Evolutionary conservation across 2,329 filamentous ascomycete genomes (phyloP).

Genomic region (Fusarium globosum): DNA sequence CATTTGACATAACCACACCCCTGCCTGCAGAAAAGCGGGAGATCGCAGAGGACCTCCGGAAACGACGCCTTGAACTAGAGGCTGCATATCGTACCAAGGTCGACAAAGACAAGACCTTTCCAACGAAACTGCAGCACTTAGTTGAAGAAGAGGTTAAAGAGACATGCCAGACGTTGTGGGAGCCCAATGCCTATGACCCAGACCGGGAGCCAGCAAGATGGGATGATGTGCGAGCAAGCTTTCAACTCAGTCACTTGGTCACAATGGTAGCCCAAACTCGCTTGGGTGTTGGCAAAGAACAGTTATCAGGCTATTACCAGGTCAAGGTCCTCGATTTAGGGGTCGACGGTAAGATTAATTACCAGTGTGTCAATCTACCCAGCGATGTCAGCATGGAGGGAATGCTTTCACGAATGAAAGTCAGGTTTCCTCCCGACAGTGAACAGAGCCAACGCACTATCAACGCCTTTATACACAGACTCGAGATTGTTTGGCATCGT

Average conservation of each 20-base stretch:
- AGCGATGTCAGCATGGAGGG: conserved; percentile 4
- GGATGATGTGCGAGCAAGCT: conserved; percentile 11
- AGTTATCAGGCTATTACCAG: conserved; percentile 34
- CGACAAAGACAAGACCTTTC: not conserved
- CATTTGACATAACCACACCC: conserved; percentile 21
- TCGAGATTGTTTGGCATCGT: not conserved
- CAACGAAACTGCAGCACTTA: not conserved
- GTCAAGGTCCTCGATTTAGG: conserved; percentile 32
- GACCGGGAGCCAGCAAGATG: conserved; percentile 17
- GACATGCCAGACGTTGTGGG: conserved; percentile 35
- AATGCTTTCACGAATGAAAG: conserved; percentile 29
- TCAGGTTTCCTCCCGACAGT: conserved; percentile 26
- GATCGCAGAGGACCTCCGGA: conserved; percentile 17
- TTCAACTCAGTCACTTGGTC: conserved; percentile 5
- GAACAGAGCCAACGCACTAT: conserved; percentile 16
- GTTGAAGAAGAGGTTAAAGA: conserved; percentile 30
- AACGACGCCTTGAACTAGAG: conserved; percentile 6
- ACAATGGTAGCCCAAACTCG: conserved; percentile 37
- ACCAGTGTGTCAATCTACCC: conserved; percentile 20
- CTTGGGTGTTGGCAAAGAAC: conserved; percentile 24
- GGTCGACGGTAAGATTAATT: conserved; percentile 25
- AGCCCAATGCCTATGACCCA: conserved; percentile 7
- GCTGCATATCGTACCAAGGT: not conserved
- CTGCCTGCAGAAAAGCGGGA: conserved; percentile 20
- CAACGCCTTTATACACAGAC: conserved; percentile 8